These are phyloP conservation scores for Pascua guehoae DNA, from an alignment of 1,284 basidiomycete genomes.

Conservation along the genomic window DNA sequence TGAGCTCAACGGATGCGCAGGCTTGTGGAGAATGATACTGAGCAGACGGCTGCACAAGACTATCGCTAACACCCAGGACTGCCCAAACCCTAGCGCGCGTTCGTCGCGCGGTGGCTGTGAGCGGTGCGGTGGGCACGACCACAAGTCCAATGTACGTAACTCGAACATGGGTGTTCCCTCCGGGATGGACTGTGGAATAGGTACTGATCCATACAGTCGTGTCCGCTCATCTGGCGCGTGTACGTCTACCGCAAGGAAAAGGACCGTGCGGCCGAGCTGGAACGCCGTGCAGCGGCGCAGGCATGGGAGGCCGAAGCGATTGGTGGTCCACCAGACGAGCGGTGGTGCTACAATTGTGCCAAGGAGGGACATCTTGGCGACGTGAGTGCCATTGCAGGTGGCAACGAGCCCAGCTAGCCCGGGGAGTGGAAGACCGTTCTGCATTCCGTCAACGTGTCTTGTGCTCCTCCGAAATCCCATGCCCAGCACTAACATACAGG, in stretches of 20 bases:
- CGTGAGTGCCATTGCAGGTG: conserved; percentile 57
- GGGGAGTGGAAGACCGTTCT: no score
- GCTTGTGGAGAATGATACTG: neutral
- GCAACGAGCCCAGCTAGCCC: no score
- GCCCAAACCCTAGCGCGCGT: conserved; percentile 61
- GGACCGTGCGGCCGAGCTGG: conserved; percentile 56
- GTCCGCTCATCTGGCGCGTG: conserved; percentile 80
- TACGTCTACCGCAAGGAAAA: conserved; percentile 69
- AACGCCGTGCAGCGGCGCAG: conserved; percentile 23
- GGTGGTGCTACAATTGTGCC: conserved; percentile 82
- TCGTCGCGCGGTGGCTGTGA: conserved; percentile 58
- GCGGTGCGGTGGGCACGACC: conserved; percentile 66
- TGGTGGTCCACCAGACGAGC: conserved; percentile 36
- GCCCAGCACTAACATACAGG: conserved; percentile 51
- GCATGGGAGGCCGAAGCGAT: conserved; percentile 41
- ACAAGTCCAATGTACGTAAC: conserved; percentile 63
- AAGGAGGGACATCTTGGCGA: conserved; percentile 77
- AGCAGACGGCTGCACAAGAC: neutral
- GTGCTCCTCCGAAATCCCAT: neutral
- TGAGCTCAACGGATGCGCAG: conserved; percentile 37
- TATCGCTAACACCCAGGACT: conserved; percentile 56
- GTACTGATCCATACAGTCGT: conserved; percentile 57
- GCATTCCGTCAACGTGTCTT: neutral
- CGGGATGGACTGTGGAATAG: no score
- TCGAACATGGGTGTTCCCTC: neutral